These are phyloP conservation scores for Polychaeton citri DNA, from an alignment of 2,329 filamentous ascomycete species.

Conservation along the genomic window DNA sequence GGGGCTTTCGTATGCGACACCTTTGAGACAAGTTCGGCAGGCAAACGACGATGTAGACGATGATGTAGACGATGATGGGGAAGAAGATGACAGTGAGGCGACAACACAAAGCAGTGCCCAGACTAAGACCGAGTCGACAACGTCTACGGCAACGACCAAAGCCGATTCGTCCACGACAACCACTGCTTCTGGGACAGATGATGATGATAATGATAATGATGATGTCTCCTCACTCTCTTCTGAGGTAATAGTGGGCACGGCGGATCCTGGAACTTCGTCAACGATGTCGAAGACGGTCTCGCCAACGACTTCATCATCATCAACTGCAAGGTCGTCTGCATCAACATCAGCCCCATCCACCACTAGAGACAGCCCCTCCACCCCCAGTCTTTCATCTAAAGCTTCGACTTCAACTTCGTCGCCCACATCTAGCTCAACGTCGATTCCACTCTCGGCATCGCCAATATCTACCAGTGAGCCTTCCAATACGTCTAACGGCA, in stretches of 20 bases:
- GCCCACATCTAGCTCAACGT: background rate
- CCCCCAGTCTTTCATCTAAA: too few species aligned
- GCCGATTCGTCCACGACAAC: background rate
- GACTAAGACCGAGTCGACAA: constrained; percentile 1
- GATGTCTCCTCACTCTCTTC: too few species aligned
- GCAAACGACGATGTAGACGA: constrained; percentile 4
- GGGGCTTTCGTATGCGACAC: background rate
- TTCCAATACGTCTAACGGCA: background rate
- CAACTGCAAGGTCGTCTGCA: background rate
- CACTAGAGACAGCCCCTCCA: background rate
- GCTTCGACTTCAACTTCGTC: too few species aligned
- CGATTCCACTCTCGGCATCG: background rate
- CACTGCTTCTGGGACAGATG: too few species aligned
- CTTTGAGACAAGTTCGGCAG: too few species aligned
- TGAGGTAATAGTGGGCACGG: too few species aligned
- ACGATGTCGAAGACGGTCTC: too few species aligned
- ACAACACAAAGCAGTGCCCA: constrained; percentile 6
- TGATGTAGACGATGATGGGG: constrained; percentile 5
- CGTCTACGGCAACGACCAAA: background rate
- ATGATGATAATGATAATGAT: too few species aligned
- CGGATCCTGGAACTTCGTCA: too few species aligned
- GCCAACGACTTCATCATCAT: too few species aligned
- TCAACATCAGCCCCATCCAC: background rate
- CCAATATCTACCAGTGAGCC: background rate
- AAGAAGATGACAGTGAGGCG: constrained; percentile 5